Percentiles rank a stretch among this genome's conserved stretches.
These are phyloP conservation scores for Lachancea mirantina DNA, from an alignment of 805 yeast genomes.

Conservation along the genomic window DNA sequence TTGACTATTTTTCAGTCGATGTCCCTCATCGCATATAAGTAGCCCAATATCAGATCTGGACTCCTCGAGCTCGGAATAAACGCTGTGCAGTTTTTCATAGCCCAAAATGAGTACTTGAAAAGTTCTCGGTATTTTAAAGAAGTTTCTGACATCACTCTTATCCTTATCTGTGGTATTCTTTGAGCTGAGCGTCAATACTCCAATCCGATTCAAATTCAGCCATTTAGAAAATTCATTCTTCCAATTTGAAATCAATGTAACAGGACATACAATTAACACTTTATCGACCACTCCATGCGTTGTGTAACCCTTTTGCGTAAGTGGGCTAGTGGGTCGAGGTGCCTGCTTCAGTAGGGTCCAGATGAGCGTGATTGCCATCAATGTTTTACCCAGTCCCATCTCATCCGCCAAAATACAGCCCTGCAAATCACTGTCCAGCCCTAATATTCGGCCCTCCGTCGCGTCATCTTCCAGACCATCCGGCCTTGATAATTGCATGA, in stretches of 20 bases:
- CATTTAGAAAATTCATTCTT: constrained; percentile 80
- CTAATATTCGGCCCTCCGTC: constrained; percentile 2
- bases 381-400: constrained; percentile 92
- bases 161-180: constrained; percentile 47
- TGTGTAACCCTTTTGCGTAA: constrained; percentile 30
- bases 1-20: constrained; percentile 67
- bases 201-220: constrained; percentile 60
- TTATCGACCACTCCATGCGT: constrained; percentile 40
- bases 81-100: constrained; percentile 67
- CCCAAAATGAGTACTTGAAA: constrained; percentile 82
- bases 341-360: constrained; percentile 76
- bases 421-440: constrained; percentile 18
- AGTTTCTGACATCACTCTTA: constrained; percentile 48
- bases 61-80: constrained; percentile 43
- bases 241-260: constrained; percentile 85
- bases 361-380: constrained; percentile 74
- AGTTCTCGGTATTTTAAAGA: constrained; percentile 55
- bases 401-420: constrained; percentile 94
- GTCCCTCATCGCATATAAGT: constrained; percentile 93
- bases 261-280: constrained; percentile 83
- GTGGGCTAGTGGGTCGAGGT: constrained; percentile 37
- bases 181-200: constrained; percentile 54
- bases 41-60: constrained; percentile 47
- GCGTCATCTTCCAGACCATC: constrained; percentile 31
- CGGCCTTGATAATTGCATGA: constrained; percentile 56